Base-by-base conservation (phyloP, 2,329 filamentous ascomycete species). In the Microdochium trichocladiopsis region DNA sequence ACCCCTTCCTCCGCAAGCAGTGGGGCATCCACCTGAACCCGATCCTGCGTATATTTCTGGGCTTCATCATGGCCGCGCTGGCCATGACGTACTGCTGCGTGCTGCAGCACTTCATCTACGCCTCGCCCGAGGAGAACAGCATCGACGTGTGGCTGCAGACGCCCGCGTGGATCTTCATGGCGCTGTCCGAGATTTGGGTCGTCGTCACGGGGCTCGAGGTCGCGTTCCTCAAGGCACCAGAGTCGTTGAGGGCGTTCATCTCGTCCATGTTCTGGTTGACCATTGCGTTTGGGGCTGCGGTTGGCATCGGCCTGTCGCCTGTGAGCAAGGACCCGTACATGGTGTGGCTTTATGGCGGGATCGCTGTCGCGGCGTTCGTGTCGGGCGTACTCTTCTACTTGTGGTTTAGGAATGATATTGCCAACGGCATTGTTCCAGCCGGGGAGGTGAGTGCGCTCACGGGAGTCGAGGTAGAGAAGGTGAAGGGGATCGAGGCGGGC, bases 171-270 rank as follows among this genome's bases (percentile, higher is more conserved):
- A 64, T 84, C 48, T 72, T 84, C 48, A 79, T 83, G 25, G 80
- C 76, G 21, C 66, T 81, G 14, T 73, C 79, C 0, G 81, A 86
- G 63, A 83, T 85, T 53, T 80, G 85, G 60, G 80, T 80, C 48
- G 84, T 80, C 11, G 82, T 89, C 55, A 87, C 85, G 1, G 81
- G 82, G 55, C 76, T 87, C 11, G 86, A 90, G 64, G 88, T 89
- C 58, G 86, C 84, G 18, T 89, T 84, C 68, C 87, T 84, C 61
- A 88, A 89, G 67, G 86, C 86, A 0, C 86, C 86, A 2, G 77
- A 78, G 43, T 81, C 75, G 63, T 87, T 89, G 84, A 80, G 84
- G 64, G 82, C 79, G 0, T 81, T 81, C 72, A 72, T 81, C 25
- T 76, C 76, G 63, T 75, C 76, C 12, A 61, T 85, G n/a, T 84